A percentile compares a stretch with the other conserved stretches of the same genome.
These are phyloP conservation scores for Xylaria nigripes DNA, from an alignment of 495 filamentous ascomycete genomes.

Conservation along the genomic window DNA sequence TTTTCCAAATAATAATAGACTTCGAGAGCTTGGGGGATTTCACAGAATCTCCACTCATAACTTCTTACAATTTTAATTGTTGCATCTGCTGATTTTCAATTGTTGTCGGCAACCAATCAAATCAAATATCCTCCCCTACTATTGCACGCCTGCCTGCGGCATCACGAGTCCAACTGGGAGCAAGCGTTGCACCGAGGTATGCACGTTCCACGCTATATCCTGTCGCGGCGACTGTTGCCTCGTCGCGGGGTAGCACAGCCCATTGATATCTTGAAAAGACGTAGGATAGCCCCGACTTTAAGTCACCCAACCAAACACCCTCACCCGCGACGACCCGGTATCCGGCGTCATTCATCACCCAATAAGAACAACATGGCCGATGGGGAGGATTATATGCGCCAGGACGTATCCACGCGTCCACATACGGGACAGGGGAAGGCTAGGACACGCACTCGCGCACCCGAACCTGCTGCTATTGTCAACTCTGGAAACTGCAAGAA, in stretches of 20 bases:
- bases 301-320: background rate
- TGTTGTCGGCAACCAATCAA: slow-evolving; percentile 10
- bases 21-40: background rate
- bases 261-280: slow-evolving; percentile 12
- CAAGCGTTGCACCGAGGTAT: slow-evolving; percentile 6
- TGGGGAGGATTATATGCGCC: background rate
- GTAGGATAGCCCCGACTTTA: background rate
- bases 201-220: slow-evolving; percentile 17
- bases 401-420: background rate
- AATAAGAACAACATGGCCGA: slow-evolving; percentile 5
- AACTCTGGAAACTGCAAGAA: slow-evolving; percentile 11
- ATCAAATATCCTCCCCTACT: slow-evolving; percentile 7
- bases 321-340: slow-evolving; percentile 2
- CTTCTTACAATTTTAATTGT: background rate
- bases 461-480: slow-evolving; percentile 11
- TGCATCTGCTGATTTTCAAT: background rate
- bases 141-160: slow-evolving; percentile 20
- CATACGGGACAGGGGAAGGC: slow-evolving; percentile 7
- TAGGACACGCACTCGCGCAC: slow-evolving; percentile 17
- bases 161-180: background rate
- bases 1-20: background rate
- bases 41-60: background rate
- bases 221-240: slow-evolving; percentile 6
- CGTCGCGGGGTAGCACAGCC: slow-evolving; percentile 7
- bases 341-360: background rate